Base-by-base conservation (phyloP, 768 basidiomycete genomes). In the Saitozyma sp. region DNA sequence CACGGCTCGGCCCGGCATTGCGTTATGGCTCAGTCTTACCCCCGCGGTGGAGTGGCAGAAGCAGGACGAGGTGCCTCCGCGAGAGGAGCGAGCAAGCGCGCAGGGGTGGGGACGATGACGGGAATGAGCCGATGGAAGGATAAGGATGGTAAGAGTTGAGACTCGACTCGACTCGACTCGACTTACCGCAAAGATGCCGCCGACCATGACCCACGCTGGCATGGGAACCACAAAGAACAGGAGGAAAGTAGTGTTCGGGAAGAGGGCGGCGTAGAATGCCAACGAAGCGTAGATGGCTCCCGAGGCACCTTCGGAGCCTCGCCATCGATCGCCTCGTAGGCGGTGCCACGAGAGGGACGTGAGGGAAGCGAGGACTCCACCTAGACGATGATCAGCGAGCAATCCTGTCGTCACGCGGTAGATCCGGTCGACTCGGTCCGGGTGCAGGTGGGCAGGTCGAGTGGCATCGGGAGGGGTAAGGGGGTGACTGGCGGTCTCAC, bases 171-270 rank as follows among this genome's bases (percentile, higher is more conserved):
- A 29, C 29, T 29, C 29, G 29, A 29, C n/a, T n/a, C n/a, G n/a
- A 66, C 75, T 73, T 50, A 77, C 75, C 8, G 76, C 76, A 54
- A 77, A 77, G 48, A 79, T 71, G 53, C 76, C 78, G 20, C 71
- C 69, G 37, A 77, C 65, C 17, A 71, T 59, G 1, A 59, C 67
- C 76, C 78, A 77, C 1, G 72, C 76, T 6, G 76, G 78, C 70
- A 77, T 70, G 6, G 78, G 78, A 16, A 79, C 56, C 37, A 79
- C 65, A 58, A 79, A 79, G 67, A 75, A 76, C 61, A 79, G 58
- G n/a, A 76, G 61, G 42, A 77, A 72, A 13, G 71, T 67, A n/a
- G 68, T 61, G 14, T 69, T 58, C 14, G 78, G 78, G 62, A 73
- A 71, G 59, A 76, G 58, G 6, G 73, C 68, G 13, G 66, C 78